phyloP scores from a whole-genome alignment of 768 basidiomycete species.

The Boletales sp. region DNA sequence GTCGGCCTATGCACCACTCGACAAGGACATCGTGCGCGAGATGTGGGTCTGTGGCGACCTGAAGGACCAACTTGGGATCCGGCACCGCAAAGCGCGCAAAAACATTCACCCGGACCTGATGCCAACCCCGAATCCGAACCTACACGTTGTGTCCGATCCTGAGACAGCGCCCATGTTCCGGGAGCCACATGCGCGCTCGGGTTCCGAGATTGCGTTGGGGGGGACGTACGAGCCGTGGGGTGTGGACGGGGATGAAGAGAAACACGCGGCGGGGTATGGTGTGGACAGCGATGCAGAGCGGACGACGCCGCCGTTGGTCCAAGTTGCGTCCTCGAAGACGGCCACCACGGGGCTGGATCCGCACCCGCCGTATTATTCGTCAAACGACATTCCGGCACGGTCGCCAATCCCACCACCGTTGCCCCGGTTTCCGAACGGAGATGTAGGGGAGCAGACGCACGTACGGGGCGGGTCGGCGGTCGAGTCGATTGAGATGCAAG shows the following conservation, averaged over 20 bases:
- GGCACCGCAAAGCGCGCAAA: slow-evolving; percentile 55
- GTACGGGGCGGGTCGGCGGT: no score
- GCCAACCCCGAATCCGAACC: no score
- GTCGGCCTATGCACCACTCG: slow-evolving; percentile 71
- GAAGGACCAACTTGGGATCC: slow-evolving; percentile 75
- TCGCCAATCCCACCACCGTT: slow-evolving; percentile 56
- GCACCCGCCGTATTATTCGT: slow-evolving; percentile 61
- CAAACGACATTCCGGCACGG: slow-evolving; percentile 44
- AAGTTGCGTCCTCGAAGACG: slow-evolving; percentile 11
- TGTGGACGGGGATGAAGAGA: slow-evolving; percentile 6
- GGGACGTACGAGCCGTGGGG: slow-evolving; percentile 43
- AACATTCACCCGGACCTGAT: slow-evolving; percentile 19
- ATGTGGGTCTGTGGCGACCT: slow-evolving; percentile 84
- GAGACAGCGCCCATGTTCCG: slow-evolving; percentile 75
- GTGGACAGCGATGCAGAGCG: background rate
- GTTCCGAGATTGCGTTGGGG: slow-evolving; percentile 52
- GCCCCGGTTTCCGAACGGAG: slow-evolving; percentile 45
- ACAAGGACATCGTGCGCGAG: slow-evolving; percentile 90
- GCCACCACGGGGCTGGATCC: slow-evolving; percentile 3
- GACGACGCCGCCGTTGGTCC: slow-evolving; percentile 7
- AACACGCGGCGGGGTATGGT: background rate
- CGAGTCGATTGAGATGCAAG: no score
- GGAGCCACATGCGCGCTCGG: slow-evolving; percentile 58
- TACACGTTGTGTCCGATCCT: slow-evolving; percentile 27
- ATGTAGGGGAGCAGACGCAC: slow-evolving; percentile 36